A percentile compares a stretch with the other conserved stretches of the same genome.
Evolutionary conservation across 2,329 filamentous ascomycete species (phyloP).

Genomic region (Hansfordia pulvinata): DNA sequence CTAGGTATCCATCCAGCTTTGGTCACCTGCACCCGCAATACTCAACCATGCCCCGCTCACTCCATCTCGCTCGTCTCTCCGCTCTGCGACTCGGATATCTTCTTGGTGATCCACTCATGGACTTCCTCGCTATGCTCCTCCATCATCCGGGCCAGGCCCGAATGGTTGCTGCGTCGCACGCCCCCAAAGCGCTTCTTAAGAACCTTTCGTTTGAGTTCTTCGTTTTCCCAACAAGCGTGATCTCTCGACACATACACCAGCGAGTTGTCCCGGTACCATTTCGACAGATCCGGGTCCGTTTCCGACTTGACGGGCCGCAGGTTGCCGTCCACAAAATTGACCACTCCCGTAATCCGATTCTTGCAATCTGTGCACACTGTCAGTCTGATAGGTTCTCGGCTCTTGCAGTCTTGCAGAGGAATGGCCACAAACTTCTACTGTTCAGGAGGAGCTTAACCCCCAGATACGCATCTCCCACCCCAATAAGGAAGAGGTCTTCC

Average conservation of each 20-base stretch:
- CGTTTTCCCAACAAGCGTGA: constrained; percentile 63
- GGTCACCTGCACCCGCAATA: too few relatives aligned
- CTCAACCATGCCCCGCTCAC: too few relatives aligned
- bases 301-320: constrained; percentile 72
- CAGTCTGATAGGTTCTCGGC: background rate
- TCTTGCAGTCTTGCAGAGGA: constrained; percentile 1
- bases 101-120: constrained; percentile 33
- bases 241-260: constrained; percentile 62
- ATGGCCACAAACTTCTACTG: constrained; percentile 45
- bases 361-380: constrained; percentile 39
- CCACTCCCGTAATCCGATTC: constrained; percentile 52
- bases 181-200: constrained; percentile 46
- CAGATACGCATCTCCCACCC: constrained; percentile 78
- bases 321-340: constrained; percentile 70
- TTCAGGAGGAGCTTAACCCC: constrained; percentile 73
- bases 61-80: constrained; percentile 38
- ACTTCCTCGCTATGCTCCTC: constrained; percentile 35
- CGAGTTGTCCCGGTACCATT: constrained; percentile 78
- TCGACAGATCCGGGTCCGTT: constrained; percentile 54
- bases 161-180: constrained; percentile 35
- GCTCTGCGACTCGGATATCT: constrained; percentile 17
- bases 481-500: constrained; percentile 71
- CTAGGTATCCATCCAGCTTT: too few relatives aligned
- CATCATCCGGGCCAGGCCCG: constrained; percentile 42
- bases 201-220: constrained; percentile 44